phyloP scores from a whole-genome alignment of 345 rosid genomes.

The Excoecaria cochinchinensis region DNA sequence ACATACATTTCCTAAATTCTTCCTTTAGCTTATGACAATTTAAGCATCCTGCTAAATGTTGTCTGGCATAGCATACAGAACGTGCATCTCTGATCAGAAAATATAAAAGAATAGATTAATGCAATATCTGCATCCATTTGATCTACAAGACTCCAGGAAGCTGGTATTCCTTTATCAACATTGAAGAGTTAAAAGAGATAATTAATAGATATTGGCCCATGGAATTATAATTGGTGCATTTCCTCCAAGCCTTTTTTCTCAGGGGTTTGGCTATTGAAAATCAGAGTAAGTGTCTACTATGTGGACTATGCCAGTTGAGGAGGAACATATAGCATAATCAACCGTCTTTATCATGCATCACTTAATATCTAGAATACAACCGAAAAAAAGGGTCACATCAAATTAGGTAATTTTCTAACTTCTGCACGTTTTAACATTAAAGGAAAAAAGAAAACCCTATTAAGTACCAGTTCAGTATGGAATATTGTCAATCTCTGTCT shows the following conservation, averaged over 20 bases:
- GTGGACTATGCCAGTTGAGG: background rate
- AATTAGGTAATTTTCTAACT: too few species aligned
- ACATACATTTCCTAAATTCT: background rate
- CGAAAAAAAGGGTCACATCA: too few species aligned
- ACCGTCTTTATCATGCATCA: background rate
- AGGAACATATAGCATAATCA: background rate
- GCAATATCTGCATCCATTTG: background rate
- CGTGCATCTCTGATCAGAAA: background rate
- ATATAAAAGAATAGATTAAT: background rate
- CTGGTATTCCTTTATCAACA: background rate
- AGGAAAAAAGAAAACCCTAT: too few species aligned
- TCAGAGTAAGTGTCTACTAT: background rate
- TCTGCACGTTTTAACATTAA: too few species aligned
- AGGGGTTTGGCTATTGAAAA: background rate
- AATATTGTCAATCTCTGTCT: too few species aligned
- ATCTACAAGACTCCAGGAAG: background rate
- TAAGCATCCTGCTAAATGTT: conserved; percentile 1
- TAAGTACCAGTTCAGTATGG: too few species aligned
- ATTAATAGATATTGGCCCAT: background rate
- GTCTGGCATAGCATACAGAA: background rate
- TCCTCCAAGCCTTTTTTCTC: background rate
- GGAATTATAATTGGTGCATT: background rate
- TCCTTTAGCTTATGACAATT: background rate
- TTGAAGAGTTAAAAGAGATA: background rate
- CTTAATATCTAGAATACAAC: too few species aligned